phyloP scores from a whole-genome alignment of 2,329 filamentous ascomycete genomes.

The Metarhizium album region DNA sequence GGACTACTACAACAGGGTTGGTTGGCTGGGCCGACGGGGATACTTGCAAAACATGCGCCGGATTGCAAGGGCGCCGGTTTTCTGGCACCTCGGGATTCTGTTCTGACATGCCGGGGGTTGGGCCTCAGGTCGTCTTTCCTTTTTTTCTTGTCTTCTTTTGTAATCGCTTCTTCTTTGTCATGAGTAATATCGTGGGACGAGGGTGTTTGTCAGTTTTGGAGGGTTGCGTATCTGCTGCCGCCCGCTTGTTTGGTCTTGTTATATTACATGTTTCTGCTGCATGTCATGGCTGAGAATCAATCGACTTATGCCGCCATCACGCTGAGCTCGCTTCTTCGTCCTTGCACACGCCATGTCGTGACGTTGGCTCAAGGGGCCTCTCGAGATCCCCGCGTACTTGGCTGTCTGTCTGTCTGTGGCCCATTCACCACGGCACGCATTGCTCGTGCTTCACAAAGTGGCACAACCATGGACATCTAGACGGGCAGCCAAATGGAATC shows the following conservation, averaged over 20 bases:
- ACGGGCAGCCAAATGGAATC: too few relatives aligned
- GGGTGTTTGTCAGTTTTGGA: background rate
- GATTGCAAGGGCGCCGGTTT: background rate
- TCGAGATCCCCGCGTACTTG: too few relatives aligned
- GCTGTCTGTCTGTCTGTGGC: too few relatives aligned
- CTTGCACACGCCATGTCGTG: background rate
- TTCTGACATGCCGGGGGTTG: background rate
- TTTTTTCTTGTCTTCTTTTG: background rate
- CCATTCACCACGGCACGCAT: too few relatives aligned
- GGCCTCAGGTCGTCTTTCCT: background rate
- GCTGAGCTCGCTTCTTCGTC: too few relatives aligned
- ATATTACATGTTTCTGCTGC: background rate
- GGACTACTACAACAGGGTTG: background rate
- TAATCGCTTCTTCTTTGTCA: background rate
- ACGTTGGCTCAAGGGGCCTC: too few relatives aligned
- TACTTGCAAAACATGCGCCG: background rate
- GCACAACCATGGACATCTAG: too few relatives aligned
- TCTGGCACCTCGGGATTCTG: background rate
- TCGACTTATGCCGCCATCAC: background rate
- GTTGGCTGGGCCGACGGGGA: slow-evolving; percentile 4
- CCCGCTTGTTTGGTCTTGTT: background rate
- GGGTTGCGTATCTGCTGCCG: background rate
- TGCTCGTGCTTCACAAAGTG: too few relatives aligned
- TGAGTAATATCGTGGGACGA: background rate
- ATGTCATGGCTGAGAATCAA: background rate